phyloP scores from a whole-genome alignment of 2,329 filamentous ascomycete species.

The Gremmenia infestans region DNA sequence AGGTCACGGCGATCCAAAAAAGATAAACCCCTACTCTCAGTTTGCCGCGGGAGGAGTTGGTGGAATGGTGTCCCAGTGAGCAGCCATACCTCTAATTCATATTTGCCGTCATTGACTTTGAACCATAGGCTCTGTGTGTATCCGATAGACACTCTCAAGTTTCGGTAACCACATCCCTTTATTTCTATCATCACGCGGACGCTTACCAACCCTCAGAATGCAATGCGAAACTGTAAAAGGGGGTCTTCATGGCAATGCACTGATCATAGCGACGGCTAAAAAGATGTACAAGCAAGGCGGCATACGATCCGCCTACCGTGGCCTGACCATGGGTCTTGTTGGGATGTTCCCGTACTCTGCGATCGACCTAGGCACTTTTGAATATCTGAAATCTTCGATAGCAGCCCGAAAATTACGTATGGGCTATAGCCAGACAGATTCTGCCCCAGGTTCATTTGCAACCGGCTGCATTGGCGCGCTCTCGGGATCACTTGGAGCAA shows the following conservation, averaged over 20 bases:
- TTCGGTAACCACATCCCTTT: conserved; percentile 41
- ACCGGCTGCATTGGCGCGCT: conserved; percentile 87
- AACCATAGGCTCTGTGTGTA: conserved; percentile 76
- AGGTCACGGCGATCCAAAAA: conserved; percentile 76
- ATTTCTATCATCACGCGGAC: not conserved
- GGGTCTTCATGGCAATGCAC: conserved; percentile 74
- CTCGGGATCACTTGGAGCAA: conserved; percentile 86
- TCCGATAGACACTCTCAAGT: conserved; percentile 44
- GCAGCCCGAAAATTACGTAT: conserved; percentile 64
- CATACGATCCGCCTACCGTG: conserved; percentile 76
- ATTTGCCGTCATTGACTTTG: conserved; percentile 6
- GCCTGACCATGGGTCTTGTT: conserved; percentile 85
- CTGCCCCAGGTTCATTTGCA: conserved; percentile 71
- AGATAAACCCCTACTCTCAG: conserved; percentile 78
- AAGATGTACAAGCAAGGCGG: conserved; percentile 83
- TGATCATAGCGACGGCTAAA: conserved; percentile 75
- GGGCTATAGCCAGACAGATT: conserved; percentile 77
- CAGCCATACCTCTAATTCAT: conserved; percentile 28
- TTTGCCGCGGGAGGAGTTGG: conserved; percentile 87
- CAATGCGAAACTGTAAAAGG: conserved; percentile 91
- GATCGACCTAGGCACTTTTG: conserved; percentile 93
- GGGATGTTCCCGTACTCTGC: conserved; percentile 98
- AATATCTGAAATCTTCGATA: conserved; percentile 77
- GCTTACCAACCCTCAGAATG: conserved; percentile 43
- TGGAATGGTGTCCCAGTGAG: conserved; percentile 88